A percentile compares a stretch with the other conserved stretches of the same genome.
Conservation (phyloP, 768 basidiomycete species). For the Solioccasus polychromus region DNA sequence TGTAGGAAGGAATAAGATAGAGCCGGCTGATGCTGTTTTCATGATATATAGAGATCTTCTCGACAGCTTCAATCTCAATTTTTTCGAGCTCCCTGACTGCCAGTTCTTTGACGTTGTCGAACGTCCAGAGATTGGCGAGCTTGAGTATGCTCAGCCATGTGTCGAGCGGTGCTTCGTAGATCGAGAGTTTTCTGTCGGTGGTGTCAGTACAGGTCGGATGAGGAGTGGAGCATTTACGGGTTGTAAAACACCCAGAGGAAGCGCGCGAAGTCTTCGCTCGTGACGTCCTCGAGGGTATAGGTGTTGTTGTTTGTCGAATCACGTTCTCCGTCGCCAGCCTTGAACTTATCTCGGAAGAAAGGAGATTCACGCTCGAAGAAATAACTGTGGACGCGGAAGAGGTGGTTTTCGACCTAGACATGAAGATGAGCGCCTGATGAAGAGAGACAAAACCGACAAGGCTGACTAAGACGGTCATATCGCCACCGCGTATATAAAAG, state of each 20-base stretch:
- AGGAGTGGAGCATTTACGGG: slow-evolving; percentile 34
- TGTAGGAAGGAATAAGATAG: slow-evolving; percentile 36
- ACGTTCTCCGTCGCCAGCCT: slow-evolving; percentile 27
- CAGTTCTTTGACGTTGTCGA: slow-evolving; percentile 38
- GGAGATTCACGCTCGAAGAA: slow-evolving; percentile 63
- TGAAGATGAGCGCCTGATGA: slow-evolving; percentile 9
- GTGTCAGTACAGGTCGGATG: not conserved
- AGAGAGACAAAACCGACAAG: not conserved
- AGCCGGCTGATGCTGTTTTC: slow-evolving; percentile 31
- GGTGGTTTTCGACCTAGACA: slow-evolving; percentile 51
- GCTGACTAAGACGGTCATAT: slow-evolving; percentile 56
- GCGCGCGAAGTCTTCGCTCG: slow-evolving; percentile 47
- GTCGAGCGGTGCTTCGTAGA: slow-evolving; percentile 37
- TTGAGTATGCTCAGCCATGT: slow-evolving; percentile 42
- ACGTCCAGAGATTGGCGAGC: slow-evolving; percentile 40
- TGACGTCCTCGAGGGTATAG: slow-evolving; percentile 43
- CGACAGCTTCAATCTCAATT: slow-evolving; percentile 33
- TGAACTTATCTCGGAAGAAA: slow-evolving; percentile 40
- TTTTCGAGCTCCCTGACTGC: slow-evolving; percentile 39
- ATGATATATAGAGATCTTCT: slow-evolving; percentile 40
- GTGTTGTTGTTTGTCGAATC: slow-evolving; percentile 42
- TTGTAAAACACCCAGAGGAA: slow-evolving; percentile 67
- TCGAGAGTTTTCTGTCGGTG: slow-evolving; percentile 32
- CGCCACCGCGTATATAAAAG: slow-evolving; percentile 59
- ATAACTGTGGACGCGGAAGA: slow-evolving; percentile 57